Percentiles rank a stretch among this genome's conserved stretches.
phyloP scores from a whole-genome alignment of 164 flowering plant species.

The Pachysandra terminalis region DNA sequence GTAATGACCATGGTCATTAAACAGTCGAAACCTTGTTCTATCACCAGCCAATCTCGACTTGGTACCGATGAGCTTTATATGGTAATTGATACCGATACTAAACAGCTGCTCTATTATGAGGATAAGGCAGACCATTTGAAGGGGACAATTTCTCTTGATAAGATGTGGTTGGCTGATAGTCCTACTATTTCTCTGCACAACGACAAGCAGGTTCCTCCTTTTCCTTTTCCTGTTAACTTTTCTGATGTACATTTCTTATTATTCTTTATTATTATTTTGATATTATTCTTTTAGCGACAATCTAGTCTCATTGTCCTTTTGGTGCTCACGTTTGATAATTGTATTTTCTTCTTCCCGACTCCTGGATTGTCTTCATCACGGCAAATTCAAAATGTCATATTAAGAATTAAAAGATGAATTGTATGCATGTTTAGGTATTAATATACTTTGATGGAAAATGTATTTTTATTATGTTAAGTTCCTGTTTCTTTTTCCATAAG shows the following conservation, averaged over 20 bases:
- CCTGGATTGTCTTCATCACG: background rate
- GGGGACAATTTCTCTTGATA: slow-evolving; percentile 67
- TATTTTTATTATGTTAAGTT: too few relatives aligned
- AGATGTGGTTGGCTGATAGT: slow-evolving; percentile 55
- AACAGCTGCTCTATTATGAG: slow-evolving; percentile 81
- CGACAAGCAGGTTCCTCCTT: slow-evolving; percentile 71
- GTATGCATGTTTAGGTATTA: background rate
- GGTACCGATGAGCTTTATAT: slow-evolving; percentile 91
- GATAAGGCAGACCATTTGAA: slow-evolving; percentile 58
- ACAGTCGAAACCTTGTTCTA: slow-evolving; percentile 69
- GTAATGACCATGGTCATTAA: slow-evolving; percentile 94
- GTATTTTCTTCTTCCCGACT: background rate
- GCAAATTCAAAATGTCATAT: background rate
- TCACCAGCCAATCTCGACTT: slow-evolving; percentile 81
- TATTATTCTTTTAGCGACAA: background rate
- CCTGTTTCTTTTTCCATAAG: background rate
- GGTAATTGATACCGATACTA: slow-evolving; percentile 82
- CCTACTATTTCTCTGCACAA: slow-evolving; percentile 59
- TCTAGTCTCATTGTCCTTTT: background rate
- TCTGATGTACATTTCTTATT: background rate
- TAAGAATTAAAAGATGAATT: background rate
- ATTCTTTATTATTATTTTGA: background rate
- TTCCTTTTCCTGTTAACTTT: background rate
- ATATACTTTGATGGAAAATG: background rate
- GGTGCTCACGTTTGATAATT: background rate